Base-by-base conservation (phyloP, 2,329 filamentous ascomycete species). In the Lecanosticta acicola region DNA sequence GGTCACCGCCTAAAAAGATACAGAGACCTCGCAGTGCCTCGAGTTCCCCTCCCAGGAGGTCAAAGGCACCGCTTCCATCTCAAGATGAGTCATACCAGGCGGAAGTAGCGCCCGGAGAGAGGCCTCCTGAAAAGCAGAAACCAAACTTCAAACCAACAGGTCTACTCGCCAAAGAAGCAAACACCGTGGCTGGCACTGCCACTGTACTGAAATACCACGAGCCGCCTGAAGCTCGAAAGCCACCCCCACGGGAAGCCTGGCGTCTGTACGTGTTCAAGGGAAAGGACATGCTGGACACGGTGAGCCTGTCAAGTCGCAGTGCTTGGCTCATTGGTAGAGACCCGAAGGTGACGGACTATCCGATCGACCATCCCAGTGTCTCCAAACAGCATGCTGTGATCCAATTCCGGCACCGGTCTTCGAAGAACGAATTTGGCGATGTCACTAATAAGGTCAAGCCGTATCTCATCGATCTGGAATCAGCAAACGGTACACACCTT, bases 371-470 rank as follows among this genome's bases (percentile, higher is more conserved):
- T 63, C 89, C 90, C 1, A 96, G 88, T 66, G 82, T 89, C 60
- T 94, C 88, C 65, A 94, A 94, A 67, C 93, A 98, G 68, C 93
- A 98, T 66, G 91, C 91, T 1, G 93, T 90, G 7, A 78, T 98
- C 35, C 93, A 98, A 65, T 98, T 98, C 61, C 81, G 93, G 32
- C 83, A 88, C 62, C 80, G 85, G 16, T 85, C 88, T 60, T 89
- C 84, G 68, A 80, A 80, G 51, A 88, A 94, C 58, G 88, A 96
- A 68, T 94, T 79, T 63, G 90, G 89, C 17, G 90, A 96, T 63
- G 85, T 83, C 62, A 75, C 83, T 47, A 87, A 86, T 17, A 83
- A 66, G 48, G 73, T 77, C 19, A 74, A 70, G 69, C 90, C 90
- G 1, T 98, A 97, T 68, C 66, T 97, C 7, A 87, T 98, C 54